Percentiles rank a stretch among this genome's conserved stretches.
These are phyloP conservation scores for Thraustochytrium sp. DNA, from an alignment of 352 stramenopile species.

Conservation along the genomic window DNA sequence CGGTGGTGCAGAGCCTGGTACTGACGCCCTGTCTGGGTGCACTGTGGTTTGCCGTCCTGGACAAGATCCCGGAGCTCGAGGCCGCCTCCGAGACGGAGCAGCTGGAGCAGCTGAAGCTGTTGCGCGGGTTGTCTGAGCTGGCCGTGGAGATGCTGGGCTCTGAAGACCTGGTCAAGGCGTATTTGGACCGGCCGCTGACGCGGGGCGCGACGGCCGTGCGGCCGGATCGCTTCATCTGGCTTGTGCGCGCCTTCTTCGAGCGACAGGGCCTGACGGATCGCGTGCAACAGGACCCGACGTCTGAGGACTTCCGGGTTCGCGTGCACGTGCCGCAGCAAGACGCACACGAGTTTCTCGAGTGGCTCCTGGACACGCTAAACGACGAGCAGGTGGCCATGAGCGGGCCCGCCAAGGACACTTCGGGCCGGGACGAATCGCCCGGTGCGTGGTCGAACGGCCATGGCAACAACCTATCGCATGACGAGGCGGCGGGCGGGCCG, in stretches of 20 bases:
- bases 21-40: neutral
- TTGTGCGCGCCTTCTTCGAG: constrained; percentile 14
- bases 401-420: neutral
- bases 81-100: neutral
- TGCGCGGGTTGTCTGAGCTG: neutral
- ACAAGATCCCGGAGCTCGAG: neutral
- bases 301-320: neutral
- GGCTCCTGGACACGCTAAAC: constrained; percentile 30
- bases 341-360: constrained; percentile 38
- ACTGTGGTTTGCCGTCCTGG: neutral
- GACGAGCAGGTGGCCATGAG: neutral
- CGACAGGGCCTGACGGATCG: neutral
- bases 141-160: neutral
- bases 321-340: constrained; percentile 34
- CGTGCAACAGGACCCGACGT: neutral
- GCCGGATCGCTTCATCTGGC: neutral
- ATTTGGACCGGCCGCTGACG: neutral
- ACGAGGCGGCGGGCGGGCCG: too few species aligned
- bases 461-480: too few species aligned
- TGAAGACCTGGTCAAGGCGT: neutral
- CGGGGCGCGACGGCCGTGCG: neutral
- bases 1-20: constrained; percentile 12
- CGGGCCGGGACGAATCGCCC: neutral
- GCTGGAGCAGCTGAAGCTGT: neutral
- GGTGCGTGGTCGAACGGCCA: too few species aligned